Evolutionary conservation across 1,139 yeast species (phyloP), one percentile per base, ranked within the genome.

Genomic region (Lodderomyces orthopsilosis): DNA sequence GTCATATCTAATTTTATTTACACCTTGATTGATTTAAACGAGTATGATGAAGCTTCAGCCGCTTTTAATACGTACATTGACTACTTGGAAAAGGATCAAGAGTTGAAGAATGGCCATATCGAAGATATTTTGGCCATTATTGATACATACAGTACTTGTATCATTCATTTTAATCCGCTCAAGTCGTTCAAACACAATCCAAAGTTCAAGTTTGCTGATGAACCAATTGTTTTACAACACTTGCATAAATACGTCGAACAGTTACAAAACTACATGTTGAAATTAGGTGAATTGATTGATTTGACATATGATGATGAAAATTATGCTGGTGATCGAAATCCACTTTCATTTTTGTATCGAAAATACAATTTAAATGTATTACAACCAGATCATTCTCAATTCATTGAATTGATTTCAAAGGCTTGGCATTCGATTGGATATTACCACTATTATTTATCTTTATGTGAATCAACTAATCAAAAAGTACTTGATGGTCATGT

Each of bases 21-120:
- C 44, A 57, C 65, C 1, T 59, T 72, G 42, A 54, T 72, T 19
- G 70, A 67, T 30, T 55, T 65, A 42, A 54, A 59, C 13, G 75
- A 72, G 50, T 66, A 58, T 45, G 77, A 73, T 47, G 77, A 73
- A 50, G 77, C 77, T 0, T 59, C 66, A 44, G 74, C 73, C 5
- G 76, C 73, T 0, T 66, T 72, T 45, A 65, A 63, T 26, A 70
- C 77, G 0, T 70, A 63, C 45, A 53, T 61, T 5, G 54, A 54
- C 28, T 73, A 73, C 49, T 46, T 66, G 13, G 63, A 64, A 19
- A 68, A 63, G 37, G 72, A 68, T 21, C 60, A 64, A 46, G 62
- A 62, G 37, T 71, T 68, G 34, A 55, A 61, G 38, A 57, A 58
- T 14, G 75, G 75, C 1, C 41, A 51, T 14, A 56, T 68, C 28